Evolutionary conservation across 352 stramenopile genomes (phyloP).

Genomic region (Albugo candida): DNA sequence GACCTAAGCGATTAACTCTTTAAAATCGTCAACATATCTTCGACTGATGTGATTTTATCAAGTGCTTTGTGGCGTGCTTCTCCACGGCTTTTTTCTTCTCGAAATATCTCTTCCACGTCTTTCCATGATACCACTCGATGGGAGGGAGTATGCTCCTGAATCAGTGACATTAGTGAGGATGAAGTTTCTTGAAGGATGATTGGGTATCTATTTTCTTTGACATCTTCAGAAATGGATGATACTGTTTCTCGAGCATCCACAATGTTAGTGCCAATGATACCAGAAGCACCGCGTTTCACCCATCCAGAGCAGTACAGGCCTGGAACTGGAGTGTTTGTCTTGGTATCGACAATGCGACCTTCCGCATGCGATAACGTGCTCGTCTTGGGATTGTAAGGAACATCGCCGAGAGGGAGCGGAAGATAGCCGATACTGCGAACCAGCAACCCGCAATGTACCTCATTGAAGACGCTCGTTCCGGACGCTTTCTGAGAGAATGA

Average conservation of each 20-base stretch:
- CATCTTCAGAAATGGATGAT: constrained; percentile 79
- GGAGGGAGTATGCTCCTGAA: constrained; percentile 23
- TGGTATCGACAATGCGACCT: constrained; percentile 31
- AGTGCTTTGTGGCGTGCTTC: constrained; percentile 36
- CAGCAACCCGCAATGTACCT: constrained; percentile 58
- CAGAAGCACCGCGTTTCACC: constrained; percentile 92
- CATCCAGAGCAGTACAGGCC: constrained; percentile 93
- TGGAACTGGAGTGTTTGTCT: constrained; percentile 17
- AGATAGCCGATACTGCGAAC: constrained; percentile 85
- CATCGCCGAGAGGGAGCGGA: constrained; percentile 48
- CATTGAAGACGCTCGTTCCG: constrained; percentile 74
- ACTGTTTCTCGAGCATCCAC: constrained; percentile 92
- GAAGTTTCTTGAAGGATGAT: constrained; percentile 8
- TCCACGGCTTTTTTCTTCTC: constrained; percentile 40
- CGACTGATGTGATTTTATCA: constrained; percentile 65
- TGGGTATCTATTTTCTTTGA: constrained; percentile 26
- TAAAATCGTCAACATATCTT: constrained; percentile 30
- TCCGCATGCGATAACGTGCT: constrained; percentile 40
- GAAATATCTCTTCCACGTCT: constrained; percentile 37
- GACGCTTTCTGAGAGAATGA: constrained; percentile 59
- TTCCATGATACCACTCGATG: constrained; percentile 54
- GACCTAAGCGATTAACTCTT: too few species aligned
- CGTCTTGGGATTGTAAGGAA: constrained; percentile 66
- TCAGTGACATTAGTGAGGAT: constrained; percentile 16
- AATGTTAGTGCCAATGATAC: constrained; percentile 99